A percentile compares a stretch with the other conserved stretches of the same genome.
Conservation (phyloP, 192 early-diverging fungal genomes). For the Coemansia sp. region DNA sequence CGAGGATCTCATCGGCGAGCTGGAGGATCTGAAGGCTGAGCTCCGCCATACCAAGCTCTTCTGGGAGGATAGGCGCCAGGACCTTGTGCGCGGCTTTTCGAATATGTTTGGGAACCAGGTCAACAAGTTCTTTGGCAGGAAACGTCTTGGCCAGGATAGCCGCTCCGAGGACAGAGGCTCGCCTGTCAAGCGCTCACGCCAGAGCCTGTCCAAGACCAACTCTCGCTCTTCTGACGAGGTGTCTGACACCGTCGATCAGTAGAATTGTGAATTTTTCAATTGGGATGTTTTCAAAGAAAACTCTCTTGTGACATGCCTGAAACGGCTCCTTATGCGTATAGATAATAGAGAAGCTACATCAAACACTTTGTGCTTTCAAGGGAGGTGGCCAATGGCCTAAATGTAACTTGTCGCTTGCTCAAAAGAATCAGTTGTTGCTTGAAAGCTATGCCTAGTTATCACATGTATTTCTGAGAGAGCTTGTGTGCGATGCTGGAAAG, state of each 20-base stretch:
- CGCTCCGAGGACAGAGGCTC: not conserved
- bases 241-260: slow-evolving; percentile 2
- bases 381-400: no score
- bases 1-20: slow-evolving; percentile 61
- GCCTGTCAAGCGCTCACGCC: slow-evolving; percentile 32
- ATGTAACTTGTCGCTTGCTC: no score
- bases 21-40: slow-evolving; percentile 64
- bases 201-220: slow-evolving; percentile 7
- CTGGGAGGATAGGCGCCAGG: slow-evolving; percentile 76
- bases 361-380: no score
- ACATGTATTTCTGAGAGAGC: no score
- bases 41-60: slow-evolving; percentile 61
- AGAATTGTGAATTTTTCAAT: slow-evolving; percentile 7
- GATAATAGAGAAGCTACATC: no score
- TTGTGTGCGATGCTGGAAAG: no score
- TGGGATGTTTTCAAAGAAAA: not conserved
- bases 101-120: slow-evolving; percentile 62
- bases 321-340: no score
- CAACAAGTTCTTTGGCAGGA: slow-evolving; percentile 47
- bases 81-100: slow-evolving; percentile 69
- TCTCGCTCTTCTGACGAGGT: slow-evolving; percentile 1
- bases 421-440: no score
- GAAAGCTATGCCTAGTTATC: no score
- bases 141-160: slow-evolving; percentile 19
- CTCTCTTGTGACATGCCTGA: not conserved